These are phyloP conservation scores for Saccharomycopsis fermentans DNA, from an alignment of 805 yeast species.

Conservation along the genomic window DNA sequence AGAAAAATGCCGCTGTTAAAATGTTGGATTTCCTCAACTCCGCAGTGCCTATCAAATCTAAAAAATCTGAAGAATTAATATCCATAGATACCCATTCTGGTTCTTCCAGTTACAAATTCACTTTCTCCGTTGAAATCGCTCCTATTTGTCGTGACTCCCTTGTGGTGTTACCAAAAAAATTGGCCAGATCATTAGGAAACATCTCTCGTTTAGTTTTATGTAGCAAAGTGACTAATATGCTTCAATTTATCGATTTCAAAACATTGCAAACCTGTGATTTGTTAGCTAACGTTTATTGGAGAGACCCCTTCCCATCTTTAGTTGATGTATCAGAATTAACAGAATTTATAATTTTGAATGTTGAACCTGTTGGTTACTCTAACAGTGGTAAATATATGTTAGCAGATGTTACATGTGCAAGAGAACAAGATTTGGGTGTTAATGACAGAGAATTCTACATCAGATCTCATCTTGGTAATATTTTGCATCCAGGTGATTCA, in stretches of 20 bases:
- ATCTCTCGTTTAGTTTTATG: conserved; percentile 77
- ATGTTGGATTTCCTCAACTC: conserved; percentile 84
- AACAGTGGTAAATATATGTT: conserved; percentile 67
- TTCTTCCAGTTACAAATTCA: conserved; percentile 75
- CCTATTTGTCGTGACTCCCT: conserved; percentile 96
- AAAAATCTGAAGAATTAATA: conserved; percentile 83
- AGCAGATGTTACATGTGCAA: conserved; percentile 88
- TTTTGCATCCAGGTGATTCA: conserved; percentile 93
- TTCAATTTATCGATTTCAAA: conserved; percentile 81
- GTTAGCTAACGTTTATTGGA: conserved; percentile 65
- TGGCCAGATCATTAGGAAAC: conserved; percentile 77
- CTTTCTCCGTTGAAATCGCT: conserved; percentile 86
- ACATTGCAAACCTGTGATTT: conserved; percentile 74
- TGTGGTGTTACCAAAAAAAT: conserved; percentile 78
- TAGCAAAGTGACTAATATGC: conserved; percentile 67
- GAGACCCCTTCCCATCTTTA: conserved; percentile 67
- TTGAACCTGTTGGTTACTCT: conserved; percentile 76
- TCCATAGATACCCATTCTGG: conserved; percentile 91
- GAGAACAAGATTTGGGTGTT: conserved; percentile 78
- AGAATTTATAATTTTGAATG: conserved; percentile 86
- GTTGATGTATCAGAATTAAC: conserved; percentile 66
- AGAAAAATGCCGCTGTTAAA: conserved; percentile 82
- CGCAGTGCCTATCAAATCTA: conserved; percentile 75
- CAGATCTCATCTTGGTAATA: conserved; percentile 87
- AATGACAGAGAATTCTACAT: conserved; percentile 77